Evolutionary conservation across 768 basidiomycete species (phyloP).

Genomic region (Leccinum obscurum): DNA sequence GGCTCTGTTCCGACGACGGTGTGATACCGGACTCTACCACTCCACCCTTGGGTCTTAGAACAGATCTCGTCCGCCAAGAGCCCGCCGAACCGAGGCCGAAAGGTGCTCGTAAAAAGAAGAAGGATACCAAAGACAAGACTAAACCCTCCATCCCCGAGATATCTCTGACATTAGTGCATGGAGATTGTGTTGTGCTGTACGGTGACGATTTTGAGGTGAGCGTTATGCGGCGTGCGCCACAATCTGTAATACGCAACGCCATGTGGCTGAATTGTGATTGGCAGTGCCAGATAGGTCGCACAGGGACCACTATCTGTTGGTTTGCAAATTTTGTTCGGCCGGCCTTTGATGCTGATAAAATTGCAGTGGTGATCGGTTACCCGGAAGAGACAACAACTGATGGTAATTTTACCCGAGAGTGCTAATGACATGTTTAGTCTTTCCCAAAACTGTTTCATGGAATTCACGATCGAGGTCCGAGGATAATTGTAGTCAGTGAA

Average conservation of each 20-base stretch:
- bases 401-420: constrained; percentile 1
- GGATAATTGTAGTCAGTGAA: background rate
- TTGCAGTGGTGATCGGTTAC: constrained; percentile 30
- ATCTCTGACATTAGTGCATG: constrained; percentile 39
- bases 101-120: constrained; percentile 17
- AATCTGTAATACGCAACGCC: background rate
- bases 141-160: constrained; percentile 20
- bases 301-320: constrained; percentile 33
- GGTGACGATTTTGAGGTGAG: constrained; percentile 45
- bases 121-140: constrained; percentile 18
- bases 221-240: constrained; percentile 8
- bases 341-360: constrained; percentile 11
- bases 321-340: constrained; percentile 8
- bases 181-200: constrained; percentile 37
- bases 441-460: constrained; percentile 5
- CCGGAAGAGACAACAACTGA: constrained; percentile 10
- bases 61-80: constrained; percentile 3
- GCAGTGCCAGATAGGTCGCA: constrained; percentile 31
- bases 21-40: background rate
- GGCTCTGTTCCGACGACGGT: background rate
- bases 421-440: background rate
- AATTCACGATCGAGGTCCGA: background rate
- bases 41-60: background rate
- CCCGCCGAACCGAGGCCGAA: constrained; percentile 1
- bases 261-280: constrained; percentile 7